Evolutionary conservation across 805 yeast species (phyloP), one percentile per base, ranked within the genome.

Genomic region (Saccharomycopsis oosterbeekiorum): DNA sequence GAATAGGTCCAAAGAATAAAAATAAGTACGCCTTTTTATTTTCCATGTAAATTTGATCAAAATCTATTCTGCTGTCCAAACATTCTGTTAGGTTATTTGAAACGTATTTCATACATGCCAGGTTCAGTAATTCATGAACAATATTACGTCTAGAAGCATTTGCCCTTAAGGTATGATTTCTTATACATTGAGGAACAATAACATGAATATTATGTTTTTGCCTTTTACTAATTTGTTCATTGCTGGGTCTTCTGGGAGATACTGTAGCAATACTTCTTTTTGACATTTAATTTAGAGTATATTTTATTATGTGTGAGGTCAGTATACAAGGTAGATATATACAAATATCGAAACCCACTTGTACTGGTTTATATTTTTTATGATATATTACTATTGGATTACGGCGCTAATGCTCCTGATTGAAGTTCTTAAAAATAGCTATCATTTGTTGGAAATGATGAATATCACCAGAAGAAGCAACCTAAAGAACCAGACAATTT

Each of bases 1-100:
- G 58, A 40, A 60, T 21, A 8, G 60, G 57, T 14, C 65, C 65
- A 58, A 57, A 62, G 37, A 62, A 62, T n/a, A 58, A 26, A 41
- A 62, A 41, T 34, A 58, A 15, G 42, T 42, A 41, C 34, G 15
- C 15, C 17, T 15, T 17, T 36, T 29, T 34, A 47, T 26, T 57
- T 26, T 36, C 50, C 40, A 21, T 15, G n/a, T 26, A 29, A n/a
- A 43, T 51, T 17, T 47, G 59, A 19, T 47, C 41, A 12, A 57
- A 17, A 47, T 47, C 21, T 6, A 47, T 19, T 11, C 14, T 29
- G 34, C 17, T 43, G 55, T n/a, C 43, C 15, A 34, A 34, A 34
- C 19, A 29, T 26, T 26, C 55, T 24, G 15, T 10, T 21, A 29
- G 43, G 34, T 21, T 21, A n/a, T 24, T 47, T 36, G 24, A 47